Base-by-base conservation (phyloP, 2,329 filamentous ascomycete species). In the Acarospora socialis region DNA sequence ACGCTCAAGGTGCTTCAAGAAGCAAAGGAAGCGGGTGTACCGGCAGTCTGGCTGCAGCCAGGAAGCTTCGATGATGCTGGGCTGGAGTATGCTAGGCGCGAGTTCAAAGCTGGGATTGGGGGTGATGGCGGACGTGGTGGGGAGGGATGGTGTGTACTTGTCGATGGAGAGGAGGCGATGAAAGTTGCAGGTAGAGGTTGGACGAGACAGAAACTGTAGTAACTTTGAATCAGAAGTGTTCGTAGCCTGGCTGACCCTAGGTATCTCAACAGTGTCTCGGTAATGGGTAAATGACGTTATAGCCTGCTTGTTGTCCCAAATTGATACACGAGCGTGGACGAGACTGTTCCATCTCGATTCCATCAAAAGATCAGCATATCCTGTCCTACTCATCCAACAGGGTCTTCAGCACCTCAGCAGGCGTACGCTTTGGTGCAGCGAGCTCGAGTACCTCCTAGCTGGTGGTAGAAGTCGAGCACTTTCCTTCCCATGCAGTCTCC, bases 131-230 rank as follows among this genome's bases (percentile, higher is more conserved):
- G 76, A 16, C 49, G 56, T 17, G 80, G 80, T 5, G 55, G 60
- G 30, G 80, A 86, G 48, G 83, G 83, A 1, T 92, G 82, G 80
- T 92, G 83, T 56, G 78, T 92, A 15, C 63, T 92, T 26, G 81
- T 92, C 7, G 81, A 92, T 54, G 83, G 83, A 0, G 80, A 86
- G 21, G 65, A 59, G 24, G 54, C 52, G 28, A 44, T 62, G 37
- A 44, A 46, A 63, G 73, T 38, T 64, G 81, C 51, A 54, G 81
- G 46, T 61, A 80, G 56, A 22, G 40, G 52, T 28, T 59, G 59
- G 54, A 53, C 52, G 15, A 51, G 47, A 33, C 57, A 61, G 44
- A 55, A 53, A 43, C 42, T 61, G 43, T 61, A 46, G 23, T 25
- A 21, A 30, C 23, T 17, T 29, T n/a, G n/a, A n/a, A n/a, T n/a